Conservation (phyloP, 176 grass and related monocot species). For the Stipa capillata region DNA sequence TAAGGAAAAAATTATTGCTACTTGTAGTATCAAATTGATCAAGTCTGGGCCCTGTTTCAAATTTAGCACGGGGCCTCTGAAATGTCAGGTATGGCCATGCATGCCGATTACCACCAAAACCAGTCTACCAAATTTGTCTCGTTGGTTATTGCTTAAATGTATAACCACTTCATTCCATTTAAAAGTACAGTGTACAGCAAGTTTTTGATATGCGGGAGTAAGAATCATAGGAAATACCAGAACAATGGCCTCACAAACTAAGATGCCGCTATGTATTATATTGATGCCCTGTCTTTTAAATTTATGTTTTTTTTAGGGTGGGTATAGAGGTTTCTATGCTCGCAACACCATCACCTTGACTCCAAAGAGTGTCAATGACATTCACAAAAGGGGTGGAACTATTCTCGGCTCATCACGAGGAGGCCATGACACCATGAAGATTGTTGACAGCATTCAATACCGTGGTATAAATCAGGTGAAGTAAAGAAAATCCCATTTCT, state of each 20-base stretch:
- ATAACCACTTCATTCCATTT: background rate
- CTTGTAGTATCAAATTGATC: too few species aligned
- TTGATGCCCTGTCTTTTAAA: background rate
- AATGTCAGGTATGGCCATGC: too few species aligned
- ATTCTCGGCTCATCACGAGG: constrained; percentile 87
- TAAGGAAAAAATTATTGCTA: too few species aligned
- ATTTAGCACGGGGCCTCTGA: too few species aligned
- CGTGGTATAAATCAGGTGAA: constrained; percentile 92
- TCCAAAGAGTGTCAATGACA: constrained; percentile 72
- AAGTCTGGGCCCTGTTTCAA: too few species aligned
- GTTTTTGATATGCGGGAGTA: background rate
- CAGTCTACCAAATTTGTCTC: background rate
- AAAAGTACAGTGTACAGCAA: background rate
- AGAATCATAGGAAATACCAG: background rate
- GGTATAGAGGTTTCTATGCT: constrained; percentile 90
- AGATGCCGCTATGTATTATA: too few species aligned
- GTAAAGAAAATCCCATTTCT: background rate
- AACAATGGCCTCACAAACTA: background rate
- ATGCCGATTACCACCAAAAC: background rate
- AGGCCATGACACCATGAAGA: constrained; percentile 88
- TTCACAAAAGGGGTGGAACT: constrained; percentile 95
- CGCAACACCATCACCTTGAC: constrained; percentile 69
- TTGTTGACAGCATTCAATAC: constrained; percentile 93
- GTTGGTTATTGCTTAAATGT: background rate
- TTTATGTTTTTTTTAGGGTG: constrained; percentile 52